These are phyloP conservation scores for Colletotrichum sojae DNA, from an alignment of 2,329 filamentous ascomycete genomes.

Conservation along the genomic window DNA sequence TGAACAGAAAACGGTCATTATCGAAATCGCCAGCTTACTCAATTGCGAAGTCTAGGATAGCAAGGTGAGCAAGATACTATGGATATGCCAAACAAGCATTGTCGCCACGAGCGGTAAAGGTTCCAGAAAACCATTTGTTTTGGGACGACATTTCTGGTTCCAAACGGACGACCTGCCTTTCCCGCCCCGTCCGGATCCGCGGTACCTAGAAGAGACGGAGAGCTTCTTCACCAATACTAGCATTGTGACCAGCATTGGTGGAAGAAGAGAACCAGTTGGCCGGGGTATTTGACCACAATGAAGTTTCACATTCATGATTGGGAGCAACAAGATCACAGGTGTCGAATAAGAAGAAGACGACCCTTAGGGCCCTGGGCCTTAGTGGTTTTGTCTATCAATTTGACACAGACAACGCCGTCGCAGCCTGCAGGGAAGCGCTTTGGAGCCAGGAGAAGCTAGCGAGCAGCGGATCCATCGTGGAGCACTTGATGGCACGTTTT, in stretches of 20 bases:
- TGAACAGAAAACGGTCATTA: neutral
- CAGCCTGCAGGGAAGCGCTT: slow-evolving; percentile 19
- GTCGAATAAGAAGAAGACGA: slow-evolving; percentile 2
- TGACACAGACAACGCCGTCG: slow-evolving; percentile 31
- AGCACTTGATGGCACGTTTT: slow-evolving; percentile 11
- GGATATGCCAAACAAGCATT: neutral
- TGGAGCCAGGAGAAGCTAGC: slow-evolving; percentile 15
- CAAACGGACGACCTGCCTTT: slow-evolving; percentile 3
- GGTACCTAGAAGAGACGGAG: neutral
- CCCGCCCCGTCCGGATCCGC: neutral
- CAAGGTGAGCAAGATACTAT: neutral
- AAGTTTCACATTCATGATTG: slow-evolving; percentile 11
- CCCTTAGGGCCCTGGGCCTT: neutral
- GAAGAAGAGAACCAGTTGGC: neutral
- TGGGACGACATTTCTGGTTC: slow-evolving; percentile 6
- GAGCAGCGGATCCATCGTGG: slow-evolving; percentile 23
- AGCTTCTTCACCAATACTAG: neutral
- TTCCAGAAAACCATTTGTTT: slow-evolving; percentile 3
- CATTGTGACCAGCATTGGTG: neutral
- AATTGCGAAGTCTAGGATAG: neutral
- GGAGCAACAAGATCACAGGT: slow-evolving; percentile 6
- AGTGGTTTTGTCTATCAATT: slow-evolving; percentile 14
- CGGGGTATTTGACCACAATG: neutral
- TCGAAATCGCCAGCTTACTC: slow-evolving; percentile 13
- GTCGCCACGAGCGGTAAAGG: neutral